These are phyloP conservation scores for Arbutus unedo DNA, from an alignment of 148 eudicot genomes.

Conservation along the genomic window DNA sequence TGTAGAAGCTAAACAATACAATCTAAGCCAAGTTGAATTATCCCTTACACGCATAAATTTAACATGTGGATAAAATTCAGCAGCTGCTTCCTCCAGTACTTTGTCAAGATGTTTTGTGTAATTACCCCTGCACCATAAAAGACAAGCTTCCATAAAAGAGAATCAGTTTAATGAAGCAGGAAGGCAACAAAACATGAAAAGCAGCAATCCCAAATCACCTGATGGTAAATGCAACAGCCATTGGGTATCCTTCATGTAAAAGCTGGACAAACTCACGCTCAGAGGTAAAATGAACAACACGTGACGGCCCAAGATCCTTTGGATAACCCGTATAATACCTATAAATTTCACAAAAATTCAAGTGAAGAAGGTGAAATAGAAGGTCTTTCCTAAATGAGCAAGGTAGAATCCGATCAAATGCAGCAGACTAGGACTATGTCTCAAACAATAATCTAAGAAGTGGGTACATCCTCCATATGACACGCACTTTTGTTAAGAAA, in stretches of 20 bases:
- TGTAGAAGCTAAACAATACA: neutral
- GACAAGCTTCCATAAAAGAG: constrained; percentile 9
- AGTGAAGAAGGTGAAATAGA: constrained; percentile 1
- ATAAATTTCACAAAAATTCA: constrained; percentile 16
- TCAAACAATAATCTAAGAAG: neutral
- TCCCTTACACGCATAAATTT: constrained; percentile 83
- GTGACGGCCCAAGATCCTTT: constrained; percentile 89
- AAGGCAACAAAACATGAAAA: neutral
- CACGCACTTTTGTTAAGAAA: constrained; percentile 5
- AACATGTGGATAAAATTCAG: constrained; percentile 77
- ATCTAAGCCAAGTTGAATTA: neutral
- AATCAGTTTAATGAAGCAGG: neutral
- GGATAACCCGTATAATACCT: constrained; percentile 98
- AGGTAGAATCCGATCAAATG: neutral
- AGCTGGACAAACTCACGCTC: constrained; percentile 93
- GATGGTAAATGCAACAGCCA: constrained; percentile 92
- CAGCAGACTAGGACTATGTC: neutral
- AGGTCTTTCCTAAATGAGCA: neutral
- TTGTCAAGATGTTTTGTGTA: constrained; percentile 81
- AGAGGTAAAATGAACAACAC: constrained; percentile 83
- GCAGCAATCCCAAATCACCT: constrained; percentile 33
- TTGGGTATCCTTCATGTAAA: constrained; percentile 84
- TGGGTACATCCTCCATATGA: neutral
- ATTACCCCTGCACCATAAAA: constrained; percentile 52
- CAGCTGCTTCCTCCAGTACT: constrained; percentile 92